Conservation (phyloP, 768 basidiomycete genomes). For the Gyrodon lividus region DNA sequence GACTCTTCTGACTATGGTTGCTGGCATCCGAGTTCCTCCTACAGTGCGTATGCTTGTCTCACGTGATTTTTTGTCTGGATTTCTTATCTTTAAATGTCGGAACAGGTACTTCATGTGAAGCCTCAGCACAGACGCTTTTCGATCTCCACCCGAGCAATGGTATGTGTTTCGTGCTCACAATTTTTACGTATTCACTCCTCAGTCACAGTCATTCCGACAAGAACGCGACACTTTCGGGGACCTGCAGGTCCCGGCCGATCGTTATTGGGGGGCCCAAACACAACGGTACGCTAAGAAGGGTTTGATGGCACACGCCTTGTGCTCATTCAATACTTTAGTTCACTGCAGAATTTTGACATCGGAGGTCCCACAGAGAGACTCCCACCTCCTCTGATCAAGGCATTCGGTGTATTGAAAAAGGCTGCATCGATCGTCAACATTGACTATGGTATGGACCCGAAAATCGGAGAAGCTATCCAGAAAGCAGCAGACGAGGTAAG, state of each 20-base stretch:
- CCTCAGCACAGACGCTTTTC: conserved; percentile 24
- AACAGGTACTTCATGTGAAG: conserved; percentile 5
- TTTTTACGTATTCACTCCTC: background rate
- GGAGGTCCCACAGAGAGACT: conserved; percentile 93
- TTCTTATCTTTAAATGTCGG: background rate
- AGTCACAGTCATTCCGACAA: conserved; percentile 59
- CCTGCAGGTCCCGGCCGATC: conserved; percentile 80
- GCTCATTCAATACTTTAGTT: conserved; percentile 44
- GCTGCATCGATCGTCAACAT: conserved; percentile 92
- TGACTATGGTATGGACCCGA: conserved; percentile 86
- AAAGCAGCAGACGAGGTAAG: conserved; percentile 90
- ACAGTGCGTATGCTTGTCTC: conserved; percentile 12
- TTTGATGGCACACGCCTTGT: background rate
- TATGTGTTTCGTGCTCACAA: conserved; percentile 8
- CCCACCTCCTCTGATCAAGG: conserved; percentile 94
- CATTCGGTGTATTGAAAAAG: conserved; percentile 97
- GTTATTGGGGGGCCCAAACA: conserved; percentile 99
- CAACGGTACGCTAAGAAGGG: conserved; percentile 59
- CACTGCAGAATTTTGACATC: conserved; percentile 97
- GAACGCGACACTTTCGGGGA: conserved; percentile 97
- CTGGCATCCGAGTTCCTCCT: conserved; percentile 6
- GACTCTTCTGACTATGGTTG: conserved; percentile 4
- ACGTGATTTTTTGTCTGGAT: conserved; percentile 21
- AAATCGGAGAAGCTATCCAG: conserved; percentile 85
- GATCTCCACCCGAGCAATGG: conserved; percentile 37